Percentiles rank a stretch among this genome's conserved stretches.
phyloP scores from a whole-genome alignment of 805 yeast genomes.

The Ogataea zsoltii region DNA sequence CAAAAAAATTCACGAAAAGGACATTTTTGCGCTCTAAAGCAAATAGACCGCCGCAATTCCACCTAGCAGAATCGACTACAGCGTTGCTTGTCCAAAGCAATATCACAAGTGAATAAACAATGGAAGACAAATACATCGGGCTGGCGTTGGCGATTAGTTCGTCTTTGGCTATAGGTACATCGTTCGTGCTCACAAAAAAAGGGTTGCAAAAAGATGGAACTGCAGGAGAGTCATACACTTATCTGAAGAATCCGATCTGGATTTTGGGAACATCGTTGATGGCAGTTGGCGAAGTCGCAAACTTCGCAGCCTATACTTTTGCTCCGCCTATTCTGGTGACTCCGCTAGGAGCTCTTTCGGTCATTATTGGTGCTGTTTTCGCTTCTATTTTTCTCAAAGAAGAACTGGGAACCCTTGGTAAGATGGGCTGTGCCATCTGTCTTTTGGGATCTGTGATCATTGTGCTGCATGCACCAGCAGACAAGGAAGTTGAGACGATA shows the following conservation, averaged over 20 bases:
- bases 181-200: constrained; percentile 85
- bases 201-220: constrained; percentile 71
- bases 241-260: constrained; percentile 85
- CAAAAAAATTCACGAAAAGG: not conserved
- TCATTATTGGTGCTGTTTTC: constrained; percentile 86
- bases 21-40: not conserved
- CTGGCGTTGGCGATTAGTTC: constrained; percentile 84
- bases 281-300: constrained; percentile 91
- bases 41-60: too few relatives aligned
- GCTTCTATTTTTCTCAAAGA: constrained; percentile 85
- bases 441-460: constrained; percentile 84
- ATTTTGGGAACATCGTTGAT: constrained; percentile 89
- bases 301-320: constrained; percentile 92
- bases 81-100: too few relatives aligned
- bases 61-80: too few relatives aligned
- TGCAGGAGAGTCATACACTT: constrained; percentile 73
- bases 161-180: constrained; percentile 86
- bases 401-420: constrained; percentile 83
- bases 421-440: constrained; percentile 92
- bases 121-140: constrained; percentile 88
- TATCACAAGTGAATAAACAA: constrained; percentile 2
- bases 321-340: constrained; percentile 94
- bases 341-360: constrained; percentile 88
- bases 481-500: constrained; percentile 82
- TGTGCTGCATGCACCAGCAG: constrained; percentile 92